Base-by-base conservation (phyloP, 2,329 filamentous ascomycete species). In the Dactylellina drechsleri region DNA sequence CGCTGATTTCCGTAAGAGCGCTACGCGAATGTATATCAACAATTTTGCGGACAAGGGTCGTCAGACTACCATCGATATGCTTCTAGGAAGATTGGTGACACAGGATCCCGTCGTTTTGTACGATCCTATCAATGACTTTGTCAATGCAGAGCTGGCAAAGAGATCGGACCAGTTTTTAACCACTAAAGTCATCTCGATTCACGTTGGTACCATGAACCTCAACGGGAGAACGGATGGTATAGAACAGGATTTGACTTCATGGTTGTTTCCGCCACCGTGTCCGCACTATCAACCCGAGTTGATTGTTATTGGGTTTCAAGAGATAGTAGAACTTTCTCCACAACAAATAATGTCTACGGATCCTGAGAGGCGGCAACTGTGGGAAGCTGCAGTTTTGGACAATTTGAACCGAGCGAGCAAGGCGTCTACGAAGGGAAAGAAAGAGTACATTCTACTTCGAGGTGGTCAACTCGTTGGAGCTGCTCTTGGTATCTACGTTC, bases 321-420 rank as follows among this genome's bases (percentile, higher is more conserved):
- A 99, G 82, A 98, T 99, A 77, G 95, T 99, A n/a, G 92, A 97
- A 80, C 84, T 99, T 54, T 97, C 92, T 79, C 95, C 96, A 15
- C 94, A 98, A 81, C 95, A 99, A 80, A 98, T 99, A 80, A 97
- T 99, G 93, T 97, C 96, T 77, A 98, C 93, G 74, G 94, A 99
- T 81, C 95, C 95, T 0, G 88, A 89, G 2, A 87, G 92, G 64
- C 92, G 94, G 77, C 89, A 92, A 77, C 84, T 90, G 18, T 99
- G 95, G 95, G 95, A 99, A 81, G 84, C 86, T 62, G 90, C 91
- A 2, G 93, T 98, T 23, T 90, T 90, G 77, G 85, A 85, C 53
- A 92, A 90, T 13, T 83, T 99, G 45, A 97, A 98, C 79, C 82
- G 83, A 10, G 89, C 92, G 16, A 86, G 86, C 47, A 84, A 84